phyloP scores from a whole-genome alignment of 2,329 filamentous ascomycete species.

The Xylaria arbuscula region DNA sequence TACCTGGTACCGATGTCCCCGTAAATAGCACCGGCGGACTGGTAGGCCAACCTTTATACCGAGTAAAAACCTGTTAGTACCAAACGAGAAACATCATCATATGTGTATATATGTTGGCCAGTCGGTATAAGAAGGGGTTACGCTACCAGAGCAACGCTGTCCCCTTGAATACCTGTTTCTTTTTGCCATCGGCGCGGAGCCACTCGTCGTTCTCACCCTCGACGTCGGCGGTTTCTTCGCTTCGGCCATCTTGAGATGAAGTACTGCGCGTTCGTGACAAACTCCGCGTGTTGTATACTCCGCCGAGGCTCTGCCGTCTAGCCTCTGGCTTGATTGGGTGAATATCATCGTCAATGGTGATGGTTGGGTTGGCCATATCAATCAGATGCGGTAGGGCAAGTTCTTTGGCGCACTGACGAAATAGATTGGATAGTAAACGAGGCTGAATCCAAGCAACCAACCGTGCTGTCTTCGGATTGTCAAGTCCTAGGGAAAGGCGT shows the following conservation, averaged over 20 bases:
- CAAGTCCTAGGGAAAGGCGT: neutral
- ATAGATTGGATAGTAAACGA: conserved; percentile 10
- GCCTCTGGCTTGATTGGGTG: conserved; percentile 42
- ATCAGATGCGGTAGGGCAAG: conserved; percentile 7
- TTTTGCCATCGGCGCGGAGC: conserved; percentile 48
- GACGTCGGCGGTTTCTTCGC: conserved; percentile 44
- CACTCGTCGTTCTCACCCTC: conserved; percentile 51
- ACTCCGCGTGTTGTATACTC: conserved; percentile 51
- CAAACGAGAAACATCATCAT: conserved; percentile 7
- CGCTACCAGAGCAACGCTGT: conserved; percentile 52
- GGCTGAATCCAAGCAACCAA: conserved; percentile 9
- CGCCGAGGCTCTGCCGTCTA: conserved; percentile 43
- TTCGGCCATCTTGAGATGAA: conserved; percentile 42
- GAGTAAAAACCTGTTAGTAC: conserved; percentile 6
- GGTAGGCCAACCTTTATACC: conserved; percentile 66
- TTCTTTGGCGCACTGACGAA: conserved; percentile 11
- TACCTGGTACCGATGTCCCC: conserved; percentile 71
- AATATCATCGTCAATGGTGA: conserved; percentile 48
- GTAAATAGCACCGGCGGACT: conserved; percentile 74
- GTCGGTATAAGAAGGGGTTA: conserved; percentile 27
- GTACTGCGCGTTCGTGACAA: conserved; percentile 44
- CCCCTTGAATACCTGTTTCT: conserved; percentile 54
- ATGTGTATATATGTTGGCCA: neutral
- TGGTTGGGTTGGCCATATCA: conserved; percentile 43
- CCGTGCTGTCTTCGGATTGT: neutral